A percentile compares a stretch with the other conserved stretches of the same genome.
phyloP scores from a whole-genome alignment of 441 rosid genomes.

The Erodium moschatum region DNA sequence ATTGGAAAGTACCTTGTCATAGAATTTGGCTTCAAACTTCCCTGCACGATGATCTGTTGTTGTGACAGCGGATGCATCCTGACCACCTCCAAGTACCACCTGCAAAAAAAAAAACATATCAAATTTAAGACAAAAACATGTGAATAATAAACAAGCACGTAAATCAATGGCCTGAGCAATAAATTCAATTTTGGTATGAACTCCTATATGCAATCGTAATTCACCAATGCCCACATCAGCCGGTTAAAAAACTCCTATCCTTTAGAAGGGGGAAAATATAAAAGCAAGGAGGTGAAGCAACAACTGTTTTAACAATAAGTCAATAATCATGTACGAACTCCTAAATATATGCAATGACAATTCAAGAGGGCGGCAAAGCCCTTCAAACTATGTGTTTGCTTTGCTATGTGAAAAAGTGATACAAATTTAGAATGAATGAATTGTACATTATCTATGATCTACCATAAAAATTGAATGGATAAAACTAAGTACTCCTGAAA shows the following conservation, averaged over 20 bases:
- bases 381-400: too few relatives aligned
- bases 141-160: too few relatives aligned
- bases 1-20: constrained; percentile 45
- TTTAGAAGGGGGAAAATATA: background rate
- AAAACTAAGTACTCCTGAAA: background rate
- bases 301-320: background rate
- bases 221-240: background rate
- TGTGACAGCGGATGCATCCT: constrained; percentile 89
- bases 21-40: constrained; percentile 84
- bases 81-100: constrained; percentile 98
- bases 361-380: background rate
- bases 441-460: background rate
- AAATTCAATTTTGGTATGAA: too few relatives aligned
- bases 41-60: constrained; percentile 95
- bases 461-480: background rate
- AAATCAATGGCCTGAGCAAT: too few relatives aligned
- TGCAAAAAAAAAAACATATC: constrained; percentile 18
- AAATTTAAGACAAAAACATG: background rate
- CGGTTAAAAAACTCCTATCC: background rate
- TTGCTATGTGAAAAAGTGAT: background rate
- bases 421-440: too few relatives aligned
- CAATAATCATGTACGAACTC: background rate
- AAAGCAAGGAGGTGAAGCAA: too few relatives aligned
- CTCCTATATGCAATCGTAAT: too few relatives aligned
- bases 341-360: background rate